These are phyloP conservation scores for Pestalotiopsis fici DNA, from an alignment of 2,329 filamentous ascomycete genomes.

Conservation along the genomic window DNA sequence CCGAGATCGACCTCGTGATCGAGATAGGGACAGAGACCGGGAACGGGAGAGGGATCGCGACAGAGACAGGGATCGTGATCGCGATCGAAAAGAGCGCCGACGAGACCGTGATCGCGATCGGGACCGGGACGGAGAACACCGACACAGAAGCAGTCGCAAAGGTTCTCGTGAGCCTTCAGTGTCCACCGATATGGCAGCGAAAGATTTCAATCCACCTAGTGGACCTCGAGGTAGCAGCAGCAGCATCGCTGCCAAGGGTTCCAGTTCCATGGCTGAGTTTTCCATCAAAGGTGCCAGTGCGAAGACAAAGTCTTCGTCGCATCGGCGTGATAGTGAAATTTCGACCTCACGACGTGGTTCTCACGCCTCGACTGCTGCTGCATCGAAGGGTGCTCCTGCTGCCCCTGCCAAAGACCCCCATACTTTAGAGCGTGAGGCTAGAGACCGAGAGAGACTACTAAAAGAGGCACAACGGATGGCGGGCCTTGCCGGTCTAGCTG, in stretches of 20 bases:
- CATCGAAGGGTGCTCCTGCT: constrained; percentile 19
- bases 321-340: constrained; percentile 25
- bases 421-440: constrained; percentile 68
- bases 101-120: constrained; percentile 33
- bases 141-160: constrained; percentile 32
- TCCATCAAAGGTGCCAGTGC: constrained; percentile 38
- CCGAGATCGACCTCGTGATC: constrained; percentile 34
- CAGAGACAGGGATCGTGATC: constrained; percentile 34
- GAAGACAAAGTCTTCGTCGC: constrained; percentile 22
- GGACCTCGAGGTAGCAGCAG: constrained; percentile 35
- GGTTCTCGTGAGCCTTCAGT: constrained; percentile 30
- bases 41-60: constrained; percentile 36
- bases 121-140: constrained; percentile 31
- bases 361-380: constrained; percentile 28
- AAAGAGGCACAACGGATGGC: constrained; percentile 70
- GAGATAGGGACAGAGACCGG: constrained; percentile 40
- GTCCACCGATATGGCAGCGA: constrained; percentile 33
- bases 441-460: constrained; percentile 65
- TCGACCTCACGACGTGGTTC: constrained; percentile 35
- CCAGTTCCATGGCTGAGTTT: constrained; percentile 26
- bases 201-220: constrained; percentile 41
- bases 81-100: constrained; percentile 27
- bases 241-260: constrained; percentile 26
- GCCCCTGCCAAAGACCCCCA: constrained; percentile 56
- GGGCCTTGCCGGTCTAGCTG: constrained; percentile 46